Conservation (phyloP, 1,139 yeast genomes). For the Lodderomyces oxycetoniae region DNA sequence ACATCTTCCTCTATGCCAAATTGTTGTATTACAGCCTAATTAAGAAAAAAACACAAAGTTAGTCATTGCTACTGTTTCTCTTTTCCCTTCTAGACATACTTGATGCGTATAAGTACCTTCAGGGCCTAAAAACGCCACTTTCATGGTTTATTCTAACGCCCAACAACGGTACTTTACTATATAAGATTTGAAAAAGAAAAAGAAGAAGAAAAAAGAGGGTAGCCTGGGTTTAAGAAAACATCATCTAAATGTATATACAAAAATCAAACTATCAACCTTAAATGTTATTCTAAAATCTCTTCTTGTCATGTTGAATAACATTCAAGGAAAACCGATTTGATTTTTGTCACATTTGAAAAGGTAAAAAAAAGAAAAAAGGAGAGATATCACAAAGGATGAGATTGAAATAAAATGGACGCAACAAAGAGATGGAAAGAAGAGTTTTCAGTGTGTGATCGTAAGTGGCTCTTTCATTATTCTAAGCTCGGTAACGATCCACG, state of each 20-base stretch:
- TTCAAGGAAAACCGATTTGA: too few species aligned
- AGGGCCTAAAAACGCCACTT: conserved; percentile 80
- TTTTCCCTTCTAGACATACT: conserved; percentile 35
- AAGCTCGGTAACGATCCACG: conserved; percentile 52
- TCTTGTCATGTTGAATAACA: too few species aligned
- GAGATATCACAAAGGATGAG: neutral
- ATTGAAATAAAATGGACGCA: neutral
- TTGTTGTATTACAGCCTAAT: conserved; percentile 71
- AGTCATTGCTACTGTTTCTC: conserved; percentile 5
- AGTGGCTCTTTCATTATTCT: conserved; percentile 54
- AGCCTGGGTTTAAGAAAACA: too few species aligned
- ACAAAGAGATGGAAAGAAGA: too few species aligned
- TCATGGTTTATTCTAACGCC: too few species aligned
- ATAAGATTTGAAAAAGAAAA: too few species aligned
- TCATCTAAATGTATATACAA: too few species aligned
- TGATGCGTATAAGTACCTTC: conserved; percentile 89
- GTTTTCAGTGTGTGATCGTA: conserved; percentile 50
- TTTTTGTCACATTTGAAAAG: too few species aligned
- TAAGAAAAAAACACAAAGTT: conserved; percentile 12
- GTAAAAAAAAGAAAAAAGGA: neutral
- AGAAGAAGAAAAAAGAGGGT: too few species aligned
- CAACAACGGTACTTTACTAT: too few species aligned
- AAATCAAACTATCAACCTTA: too few species aligned
- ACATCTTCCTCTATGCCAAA: conserved; percentile 44
- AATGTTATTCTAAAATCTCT: too few species aligned